These are phyloP conservation scores for Zangia roseola DNA, from an alignment of 768 basidiomycete species.

Conservation along the genomic window DNA sequence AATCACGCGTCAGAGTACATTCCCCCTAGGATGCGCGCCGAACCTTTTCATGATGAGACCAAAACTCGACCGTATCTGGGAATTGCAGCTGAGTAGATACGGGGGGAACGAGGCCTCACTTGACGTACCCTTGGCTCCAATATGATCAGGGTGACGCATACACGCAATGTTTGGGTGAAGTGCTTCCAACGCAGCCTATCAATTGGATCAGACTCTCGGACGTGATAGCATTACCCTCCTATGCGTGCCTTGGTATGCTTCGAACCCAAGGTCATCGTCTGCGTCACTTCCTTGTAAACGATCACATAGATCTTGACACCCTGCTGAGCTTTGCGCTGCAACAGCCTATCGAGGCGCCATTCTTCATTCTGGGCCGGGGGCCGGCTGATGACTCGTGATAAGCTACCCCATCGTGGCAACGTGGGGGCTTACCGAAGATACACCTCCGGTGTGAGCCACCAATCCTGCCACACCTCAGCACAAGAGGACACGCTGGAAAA, in stretches of 20 bases:
- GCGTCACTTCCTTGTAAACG: constrained; percentile 95
- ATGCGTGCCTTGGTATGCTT: constrained; percentile 73
- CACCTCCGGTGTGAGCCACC: constrained; percentile 95
- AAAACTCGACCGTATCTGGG: constrained; percentile 75
- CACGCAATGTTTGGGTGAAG: constrained; percentile 87
- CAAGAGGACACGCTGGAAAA: background rate
- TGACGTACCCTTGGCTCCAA: constrained; percentile 64
- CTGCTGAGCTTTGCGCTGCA: constrained; percentile 85
- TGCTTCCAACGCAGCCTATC: constrained; percentile 68
- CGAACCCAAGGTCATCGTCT: constrained; percentile 88
- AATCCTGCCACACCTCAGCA: constrained; percentile 48
- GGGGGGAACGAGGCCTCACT: background rate
- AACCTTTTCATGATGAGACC: constrained; percentile 91
- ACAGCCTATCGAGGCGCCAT: constrained; percentile 84
- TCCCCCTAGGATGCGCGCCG: background rate
- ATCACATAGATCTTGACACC: constrained; percentile 91
- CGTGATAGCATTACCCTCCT: no score
- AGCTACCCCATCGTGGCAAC: background rate
- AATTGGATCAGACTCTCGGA: background rate
- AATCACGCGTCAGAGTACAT: background rate
- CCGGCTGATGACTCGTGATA: constrained; percentile 38
- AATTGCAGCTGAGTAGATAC: background rate
- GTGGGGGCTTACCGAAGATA: constrained; percentile 62
- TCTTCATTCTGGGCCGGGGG: constrained; percentile 83
- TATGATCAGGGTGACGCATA: constrained; percentile 90